Percentiles rank a stretch among this genome's conserved stretches.
These are phyloP conservation scores for Exophiala alcalophila DNA, from an alignment of 2,329 filamentous ascomycete genomes.

Conservation along the genomic window DNA sequence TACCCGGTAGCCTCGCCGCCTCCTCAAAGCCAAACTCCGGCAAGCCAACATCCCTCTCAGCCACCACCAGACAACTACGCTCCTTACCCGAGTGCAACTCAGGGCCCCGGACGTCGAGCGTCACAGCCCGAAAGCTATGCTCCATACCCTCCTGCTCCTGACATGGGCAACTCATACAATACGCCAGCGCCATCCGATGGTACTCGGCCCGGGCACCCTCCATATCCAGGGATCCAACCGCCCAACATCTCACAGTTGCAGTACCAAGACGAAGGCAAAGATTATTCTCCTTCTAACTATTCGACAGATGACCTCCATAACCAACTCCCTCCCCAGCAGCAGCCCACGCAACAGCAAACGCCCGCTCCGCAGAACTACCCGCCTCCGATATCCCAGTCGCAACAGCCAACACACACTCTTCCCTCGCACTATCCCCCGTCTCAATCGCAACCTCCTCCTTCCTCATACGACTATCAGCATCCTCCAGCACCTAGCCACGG, in stretches of 20 bases:
- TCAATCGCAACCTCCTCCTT: constrained; percentile 17
- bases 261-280: constrained; percentile 31
- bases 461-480: constrained; percentile 23
- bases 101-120: constrained; percentile 19
- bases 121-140: constrained; percentile 50
- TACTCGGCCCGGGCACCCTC: constrained; percentile 18
- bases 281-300: constrained; percentile 43
- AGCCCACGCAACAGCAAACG: constrained; percentile 9
- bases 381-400: constrained; percentile 10
- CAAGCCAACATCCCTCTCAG: constrained; percentile 18
- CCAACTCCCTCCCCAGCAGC: constrained; percentile 7
- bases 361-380: constrained; percentile 8
- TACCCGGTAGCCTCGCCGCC: constrained; percentile 46
- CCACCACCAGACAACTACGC: constrained; percentile 34
- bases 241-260: constrained; percentile 33
- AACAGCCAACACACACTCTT: constrained; percentile 71
- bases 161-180: constrained; percentile 13
- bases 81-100: constrained; percentile 45
- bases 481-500: constrained; percentile 24
- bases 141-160: constrained; percentile 32
- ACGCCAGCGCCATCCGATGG: constrained; percentile 33
- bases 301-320: constrained; percentile 33
- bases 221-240: constrained; percentile 19
- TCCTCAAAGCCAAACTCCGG: constrained; percentile 52
- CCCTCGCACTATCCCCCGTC: constrained; percentile 72